phyloP scores from a whole-genome alignment of 2,329 filamentous ascomycete species.

The Thelonectria olida region DNA sequence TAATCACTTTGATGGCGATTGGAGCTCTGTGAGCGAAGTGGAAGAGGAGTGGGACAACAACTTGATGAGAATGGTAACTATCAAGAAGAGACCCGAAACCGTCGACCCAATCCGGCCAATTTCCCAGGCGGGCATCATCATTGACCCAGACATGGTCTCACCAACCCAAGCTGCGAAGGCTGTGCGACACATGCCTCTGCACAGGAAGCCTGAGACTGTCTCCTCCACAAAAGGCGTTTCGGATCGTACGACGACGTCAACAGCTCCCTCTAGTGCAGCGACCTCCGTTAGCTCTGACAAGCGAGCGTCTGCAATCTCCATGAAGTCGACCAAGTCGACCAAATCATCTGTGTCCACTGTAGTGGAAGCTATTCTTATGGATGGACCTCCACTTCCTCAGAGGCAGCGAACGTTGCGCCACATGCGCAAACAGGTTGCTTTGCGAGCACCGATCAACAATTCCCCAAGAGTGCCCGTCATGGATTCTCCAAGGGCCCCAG shows the following conservation, averaged over 20 bases:
- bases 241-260: constrained; percentile 33
- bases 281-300: constrained; percentile 50
- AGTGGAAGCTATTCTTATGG: constrained; percentile 67
- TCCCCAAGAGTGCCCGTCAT: constrained; percentile 9
- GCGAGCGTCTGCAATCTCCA: constrained; percentile 64
- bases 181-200: constrained; percentile 56
- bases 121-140: constrained; percentile 48
- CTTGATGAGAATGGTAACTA: constrained; percentile 61
- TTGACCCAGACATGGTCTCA: constrained; percentile 58
- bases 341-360: constrained; percentile 65
- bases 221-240: constrained; percentile 35
- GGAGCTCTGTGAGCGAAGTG: constrained; percentile 58
- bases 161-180: constrained; percentile 63
- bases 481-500: background rate
- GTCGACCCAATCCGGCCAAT: constrained; percentile 37
- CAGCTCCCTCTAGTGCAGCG: constrained; percentile 49
- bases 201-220: constrained; percentile 48
- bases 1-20: constrained; percentile 67
- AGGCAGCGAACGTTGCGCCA: constrained; percentile 67
- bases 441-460: constrained; percentile 55
- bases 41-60: constrained; percentile 66
- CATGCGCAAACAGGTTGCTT: constrained; percentile 62
- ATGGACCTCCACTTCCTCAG: constrained; percentile 52
- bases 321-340: constrained; percentile 53
- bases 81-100: constrained; percentile 55